Base-by-base conservation (phyloP, 495 filamentous ascomycete genomes). In the Astrothelium macrocarpum region DNA sequence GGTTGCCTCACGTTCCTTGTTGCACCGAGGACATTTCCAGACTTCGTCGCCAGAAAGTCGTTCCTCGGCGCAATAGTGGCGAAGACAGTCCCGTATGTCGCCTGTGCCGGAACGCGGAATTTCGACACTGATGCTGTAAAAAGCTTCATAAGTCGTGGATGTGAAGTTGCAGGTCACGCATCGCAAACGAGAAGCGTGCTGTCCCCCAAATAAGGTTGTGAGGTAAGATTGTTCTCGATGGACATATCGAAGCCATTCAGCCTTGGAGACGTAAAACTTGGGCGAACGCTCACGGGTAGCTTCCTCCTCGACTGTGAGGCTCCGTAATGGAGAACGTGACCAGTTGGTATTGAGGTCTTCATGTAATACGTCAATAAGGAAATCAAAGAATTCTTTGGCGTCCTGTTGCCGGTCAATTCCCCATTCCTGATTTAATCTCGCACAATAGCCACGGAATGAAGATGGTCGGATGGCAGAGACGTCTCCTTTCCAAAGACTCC, bases 331-430 rank as follows among this genome's bases (percentile, higher is more conserved):
- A 10, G 73, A 79, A 43, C 80, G 77, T 56, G 84, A 78, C 78
- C 83, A 89, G 45, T 83, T 80, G 39, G 80, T 74, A 66, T 93
- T 93, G 29, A 90, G 76, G 70, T 93, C 89, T 71, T 93, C 88
- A 60, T 89, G 87, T 9, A 93, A 73, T 53, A 79, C 81, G 67
- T 88, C 86, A 16, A 91, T 75, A 3, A 90, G 70, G 70, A 88
- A 90, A 66, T 84, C 84, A 65, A 90, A 84, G 63, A 90, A 91
- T 67, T 91, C 89, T 68, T 87, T 86, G 12, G 88, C 84, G 71
- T 93, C 89, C 73, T 93, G 89, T 67, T 91, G 87, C 56, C 81
- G 75, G 62, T 84, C 80, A 53, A 84, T 81, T 12, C 75, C 78
- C 83, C 84, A 87, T 69, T 85, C 79, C 5, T 75, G 75, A 36